phyloP scores from a whole-genome alignment of 805 yeast species.

The Komagataella kurtzmanii region DNA sequence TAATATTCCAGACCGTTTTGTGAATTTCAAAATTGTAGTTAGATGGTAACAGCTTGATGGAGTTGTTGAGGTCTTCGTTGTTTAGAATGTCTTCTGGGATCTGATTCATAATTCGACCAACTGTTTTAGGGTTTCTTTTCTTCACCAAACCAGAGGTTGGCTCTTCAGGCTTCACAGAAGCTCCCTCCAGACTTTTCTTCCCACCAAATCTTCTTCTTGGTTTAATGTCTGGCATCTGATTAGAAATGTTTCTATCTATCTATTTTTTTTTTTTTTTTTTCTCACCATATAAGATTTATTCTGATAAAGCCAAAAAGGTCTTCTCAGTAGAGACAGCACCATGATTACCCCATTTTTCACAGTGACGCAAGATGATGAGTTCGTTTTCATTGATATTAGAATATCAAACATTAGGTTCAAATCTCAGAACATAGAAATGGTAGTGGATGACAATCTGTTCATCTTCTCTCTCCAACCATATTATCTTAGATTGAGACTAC shows the following conservation, averaged over 20 bases:
- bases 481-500: slow-evolving; percentile 70
- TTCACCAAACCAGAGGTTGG: slow-evolving; percentile 8
- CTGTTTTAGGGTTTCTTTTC: slow-evolving; percentile 17
- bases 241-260: neutral
- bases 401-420: slow-evolving; percentile 64
- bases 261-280: neutral
- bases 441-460: slow-evolving; percentile 57
- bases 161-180: slow-evolving; percentile 1
- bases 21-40: slow-evolving; percentile 94
- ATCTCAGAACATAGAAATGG: slow-evolving; percentile 66
- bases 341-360: slow-evolving; percentile 87
- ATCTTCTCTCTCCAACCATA: slow-evolving; percentile 85
- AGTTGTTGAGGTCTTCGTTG: slow-evolving; percentile 73
- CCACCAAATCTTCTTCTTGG: slow-evolving; percentile 1
- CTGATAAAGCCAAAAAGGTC: neutral
- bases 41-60: slow-evolving; percentile 69
- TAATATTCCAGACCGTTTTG: slow-evolving; percentile 89
- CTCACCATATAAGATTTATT: neutral
- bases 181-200: slow-evolving; percentile 1
- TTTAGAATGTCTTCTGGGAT: slow-evolving; percentile 78
- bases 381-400: slow-evolving; percentile 44
- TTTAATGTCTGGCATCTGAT: neutral
- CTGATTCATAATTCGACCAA: slow-evolving; percentile 63
- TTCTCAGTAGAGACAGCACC: neutral
- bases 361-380: slow-evolving; percentile 66